These are phyloP conservation scores for Pezizomycotina sp. DNA, from an alignment of 2,329 filamentous ascomycete species.

Conservation along the genomic window DNA sequence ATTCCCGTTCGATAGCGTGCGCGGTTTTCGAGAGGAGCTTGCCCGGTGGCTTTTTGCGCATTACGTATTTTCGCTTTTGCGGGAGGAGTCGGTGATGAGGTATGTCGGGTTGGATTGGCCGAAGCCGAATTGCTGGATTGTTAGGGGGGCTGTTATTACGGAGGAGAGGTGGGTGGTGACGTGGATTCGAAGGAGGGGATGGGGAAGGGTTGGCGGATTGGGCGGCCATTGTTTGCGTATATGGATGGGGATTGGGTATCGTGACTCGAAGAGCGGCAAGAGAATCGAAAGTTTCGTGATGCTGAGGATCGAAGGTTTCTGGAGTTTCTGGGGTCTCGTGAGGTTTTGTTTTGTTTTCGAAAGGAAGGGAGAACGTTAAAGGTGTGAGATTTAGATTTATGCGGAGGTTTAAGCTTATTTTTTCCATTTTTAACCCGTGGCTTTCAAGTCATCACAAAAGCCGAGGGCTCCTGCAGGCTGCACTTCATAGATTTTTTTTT, in stretches of 20 bases:
- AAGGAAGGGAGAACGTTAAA: no score
- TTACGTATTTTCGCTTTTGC: slow-evolving; percentile 50
- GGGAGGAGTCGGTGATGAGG: slow-evolving; percentile 58
- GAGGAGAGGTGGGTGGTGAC: slow-evolving; percentile 41
- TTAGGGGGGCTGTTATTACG: slow-evolving; percentile 1
- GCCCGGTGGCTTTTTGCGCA: slow-evolving; percentile 97
- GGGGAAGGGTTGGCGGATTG: slow-evolving; percentile 80
- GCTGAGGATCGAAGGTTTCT: no score
- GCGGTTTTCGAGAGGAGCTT: slow-evolving; percentile 82
- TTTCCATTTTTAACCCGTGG: no score
- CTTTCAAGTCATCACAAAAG: no score
- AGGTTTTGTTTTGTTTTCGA: no score
- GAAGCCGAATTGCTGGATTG: slow-evolving; percentile 60
- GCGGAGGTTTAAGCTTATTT: no score
- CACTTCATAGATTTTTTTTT: no score
- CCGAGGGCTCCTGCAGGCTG: no score
- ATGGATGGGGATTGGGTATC: background rate
- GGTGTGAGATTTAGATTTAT: no score
- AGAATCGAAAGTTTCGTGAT: no score
- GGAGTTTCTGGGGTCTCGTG: no score
- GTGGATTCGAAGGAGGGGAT: slow-evolving; percentile 61
- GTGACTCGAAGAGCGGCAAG: no score
- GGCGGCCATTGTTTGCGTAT: slow-evolving; percentile 41
- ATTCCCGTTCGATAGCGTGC: slow-evolving; percentile 92
- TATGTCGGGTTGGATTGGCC: slow-evolving; percentile 97